Percentiles rank a stretch among this genome's conserved stretches.
Evolutionary conservation across 805 yeast genomes (phyloP).

Genomic region (Ogataea kodamae): DNA sequence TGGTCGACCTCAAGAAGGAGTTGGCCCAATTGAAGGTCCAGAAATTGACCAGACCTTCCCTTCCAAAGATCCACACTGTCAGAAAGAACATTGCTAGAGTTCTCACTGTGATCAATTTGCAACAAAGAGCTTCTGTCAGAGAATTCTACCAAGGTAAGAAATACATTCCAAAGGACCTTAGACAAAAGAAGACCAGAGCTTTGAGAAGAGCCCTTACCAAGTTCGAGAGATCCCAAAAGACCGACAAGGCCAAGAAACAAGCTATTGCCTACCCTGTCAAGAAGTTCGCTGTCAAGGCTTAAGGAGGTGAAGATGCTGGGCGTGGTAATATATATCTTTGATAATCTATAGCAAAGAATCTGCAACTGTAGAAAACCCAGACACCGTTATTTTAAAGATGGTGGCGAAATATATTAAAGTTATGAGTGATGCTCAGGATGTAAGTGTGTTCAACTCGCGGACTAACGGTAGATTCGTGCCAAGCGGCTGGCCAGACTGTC

Average conservation of each 20-base stretch:
- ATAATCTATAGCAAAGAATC: constrained; percentile 15
- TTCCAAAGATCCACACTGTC: constrained; percentile 94
- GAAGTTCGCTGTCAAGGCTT: constrained; percentile 98
- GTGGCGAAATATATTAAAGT: constrained; percentile 15
- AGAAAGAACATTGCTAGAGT: constrained; percentile 99
- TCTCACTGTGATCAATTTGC: constrained; percentile 93
- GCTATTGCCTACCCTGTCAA: constrained; percentile 96
- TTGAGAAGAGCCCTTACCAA: constrained; percentile 94
- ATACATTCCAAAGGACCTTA: constrained; percentile 96
- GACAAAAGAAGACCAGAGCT: constrained; percentile 99
- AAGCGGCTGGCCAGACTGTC: constrained; percentile 49
- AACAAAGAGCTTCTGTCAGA: constrained; percentile 93
- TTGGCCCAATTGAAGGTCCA: constrained; percentile 95
- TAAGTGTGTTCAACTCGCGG: constrained; percentile 8
- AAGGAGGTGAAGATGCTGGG: constrained; percentile 33
- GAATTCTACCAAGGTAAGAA: constrained; percentile 94
- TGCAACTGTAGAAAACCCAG: constrained; percentile 8
- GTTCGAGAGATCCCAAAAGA: constrained; percentile 74
- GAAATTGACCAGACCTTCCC: constrained; percentile 85
- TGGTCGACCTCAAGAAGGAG: constrained; percentile 94
- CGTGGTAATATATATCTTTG: constrained; percentile 15
- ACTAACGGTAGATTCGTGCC: constrained; percentile 34
- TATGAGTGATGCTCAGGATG: constrained; percentile 22
- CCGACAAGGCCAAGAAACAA: constrained; percentile 89
- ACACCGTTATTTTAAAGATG: constrained; percentile 5